Evolutionary conservation across 768 basidiomycete species (phyloP).

Genomic region (Podaxis rugospora): DNA sequence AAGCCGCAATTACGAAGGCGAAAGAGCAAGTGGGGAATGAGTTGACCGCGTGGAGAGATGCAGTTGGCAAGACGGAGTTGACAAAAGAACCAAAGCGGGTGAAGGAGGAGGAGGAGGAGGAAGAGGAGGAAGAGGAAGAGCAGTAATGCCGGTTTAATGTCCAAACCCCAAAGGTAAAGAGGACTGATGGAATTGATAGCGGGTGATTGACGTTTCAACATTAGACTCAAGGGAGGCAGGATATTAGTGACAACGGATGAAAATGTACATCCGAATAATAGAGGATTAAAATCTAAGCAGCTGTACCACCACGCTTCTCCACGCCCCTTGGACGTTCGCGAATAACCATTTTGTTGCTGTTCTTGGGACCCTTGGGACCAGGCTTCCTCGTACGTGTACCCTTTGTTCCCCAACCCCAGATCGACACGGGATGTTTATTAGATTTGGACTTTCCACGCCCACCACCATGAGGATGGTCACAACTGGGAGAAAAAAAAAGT

Average conservation of each 20-base stretch:
- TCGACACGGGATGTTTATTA: slow-evolving; percentile 88
- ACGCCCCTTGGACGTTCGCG: slow-evolving; percentile 79
- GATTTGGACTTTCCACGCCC: slow-evolving; percentile 98
- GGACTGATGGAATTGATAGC: neutral
- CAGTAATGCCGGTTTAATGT: neutral
- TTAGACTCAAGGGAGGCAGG: neutral
- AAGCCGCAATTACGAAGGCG: slow-evolving; percentile 45
- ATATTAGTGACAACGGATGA: slow-evolving; percentile 7
- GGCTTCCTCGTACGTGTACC: slow-evolving; percentile 92
- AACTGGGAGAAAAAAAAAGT: slow-evolving; percentile 33
- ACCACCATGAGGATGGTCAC: slow-evolving; percentile 94
- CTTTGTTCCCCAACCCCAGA: slow-evolving; percentile 92
- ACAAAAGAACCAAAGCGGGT: slow-evolving; percentile 49
- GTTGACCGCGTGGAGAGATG: slow-evolving; percentile 72
- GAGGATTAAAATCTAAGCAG: slow-evolving; percentile 21
- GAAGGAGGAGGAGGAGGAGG: slow-evolving; percentile 42
- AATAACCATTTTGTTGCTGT: slow-evolving; percentile 86
- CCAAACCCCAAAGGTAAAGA: slow-evolving; percentile 4
- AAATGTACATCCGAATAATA: slow-evolving; percentile 9
- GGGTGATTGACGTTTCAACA: slow-evolving; percentile 1
- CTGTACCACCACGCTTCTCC: slow-evolving; percentile 39
- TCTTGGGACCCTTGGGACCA: slow-evolving; percentile 86
- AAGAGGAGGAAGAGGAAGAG: slow-evolving; percentile 24
- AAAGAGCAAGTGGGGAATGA: slow-evolving; percentile 57
- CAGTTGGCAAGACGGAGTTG: slow-evolving; percentile 60